Evolutionary conservation across 2,329 filamentous ascomycete species (phyloP).

Genomic region (Alternaria postmessia): DNA sequence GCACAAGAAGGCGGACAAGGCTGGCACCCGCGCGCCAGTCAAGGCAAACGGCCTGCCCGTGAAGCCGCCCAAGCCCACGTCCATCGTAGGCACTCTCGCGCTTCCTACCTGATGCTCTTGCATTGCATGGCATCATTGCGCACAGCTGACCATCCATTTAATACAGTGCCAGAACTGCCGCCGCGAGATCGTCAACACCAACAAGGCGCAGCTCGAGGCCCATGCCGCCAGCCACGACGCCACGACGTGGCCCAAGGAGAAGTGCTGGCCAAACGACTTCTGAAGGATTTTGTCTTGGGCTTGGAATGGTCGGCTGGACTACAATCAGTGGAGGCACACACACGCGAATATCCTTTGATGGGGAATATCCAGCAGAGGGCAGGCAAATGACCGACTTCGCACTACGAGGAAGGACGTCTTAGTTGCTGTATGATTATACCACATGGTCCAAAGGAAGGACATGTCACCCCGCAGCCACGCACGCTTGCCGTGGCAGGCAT

Average conservation of each 20-base stretch:
- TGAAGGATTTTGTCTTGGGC: background rate
- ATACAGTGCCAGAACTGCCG: slow-evolving; percentile 60
- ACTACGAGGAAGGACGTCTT: background rate
- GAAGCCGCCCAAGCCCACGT: slow-evolving; percentile 63
- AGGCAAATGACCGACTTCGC: background rate
- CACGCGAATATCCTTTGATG: background rate
- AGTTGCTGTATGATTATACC: background rate
- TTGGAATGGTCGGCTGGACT: background rate
- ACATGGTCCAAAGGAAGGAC: background rate
- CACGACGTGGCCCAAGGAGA: slow-evolving; percentile 63
- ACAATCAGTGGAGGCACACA: background rate
- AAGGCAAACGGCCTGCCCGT: slow-evolving; percentile 65
- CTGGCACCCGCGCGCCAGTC: slow-evolving; percentile 62
- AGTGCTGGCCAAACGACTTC: slow-evolving; percentile 65
- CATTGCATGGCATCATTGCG: background rate
- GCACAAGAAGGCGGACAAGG: slow-evolving; percentile 63
- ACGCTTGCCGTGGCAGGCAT: background rate
- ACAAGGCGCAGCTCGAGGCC: slow-evolving; percentile 61
- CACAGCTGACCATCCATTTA: slow-evolving; percentile 1
- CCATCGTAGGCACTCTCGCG: slow-evolving; percentile 50
- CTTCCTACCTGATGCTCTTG: slow-evolving; percentile 12
- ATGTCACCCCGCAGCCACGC: background rate
- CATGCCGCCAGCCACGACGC: slow-evolving; percentile 62
- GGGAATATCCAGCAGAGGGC: background rate
- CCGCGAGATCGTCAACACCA: slow-evolving; percentile 62